Base-by-base conservation (phyloP, 1,139 yeast genomes). In the Taphrina pruni region DNA sequence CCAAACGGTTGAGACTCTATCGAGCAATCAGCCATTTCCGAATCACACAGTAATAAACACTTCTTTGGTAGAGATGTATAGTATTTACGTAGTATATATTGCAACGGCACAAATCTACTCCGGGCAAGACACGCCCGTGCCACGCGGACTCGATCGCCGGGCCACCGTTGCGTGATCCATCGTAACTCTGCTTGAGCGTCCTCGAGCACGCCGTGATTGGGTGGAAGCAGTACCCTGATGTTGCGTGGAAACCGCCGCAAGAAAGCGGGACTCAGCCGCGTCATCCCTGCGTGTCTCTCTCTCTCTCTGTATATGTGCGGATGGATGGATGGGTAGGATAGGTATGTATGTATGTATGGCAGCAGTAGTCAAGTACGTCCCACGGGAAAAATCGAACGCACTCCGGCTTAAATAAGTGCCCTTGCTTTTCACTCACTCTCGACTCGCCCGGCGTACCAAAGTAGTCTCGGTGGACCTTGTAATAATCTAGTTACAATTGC, bases 1-100 rank as follows among this genome's bases (percentile, higher is more conserved):
- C 96, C 97, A 80, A 94, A 94, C 0, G 98, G 98, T 78, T 93
- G 98, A 0, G 87, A 79, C 0, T 93, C 92, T 32, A 94, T 94
- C 85, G 76, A 32, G 43, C 26, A 38, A 26, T 54, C 58, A 54
- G 58, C 26, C 41, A 9, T 11, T 11, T 50, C n/a, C n/a, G n/a
- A n/a, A n/a, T n/a, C n/a, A n/a, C n/a, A n/a, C n/a, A n/a, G n/a
- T n/a, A n/a, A n/a, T n/a, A n/a, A n/a, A n/a, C n/a, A n/a, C n/a
- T n/a, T n/a, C 20, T n/a, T 14, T 14, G 50, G 14, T 45, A 20
- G 55, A 26, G 8, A 6, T 12, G 58, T 51, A 2, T 6, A 9
- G 7, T 6, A 26, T 26, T 35, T 64, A 73, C 66, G 32, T 64
- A 54, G 11, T 36, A 46, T 21, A 70, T 70, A 60, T 57, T 60